Evolutionary conservation across 163 green algal species (phyloP), one percentile per base, ranked within the genome.

Genomic region (Coccomyxa subellipsoidea): DNA sequence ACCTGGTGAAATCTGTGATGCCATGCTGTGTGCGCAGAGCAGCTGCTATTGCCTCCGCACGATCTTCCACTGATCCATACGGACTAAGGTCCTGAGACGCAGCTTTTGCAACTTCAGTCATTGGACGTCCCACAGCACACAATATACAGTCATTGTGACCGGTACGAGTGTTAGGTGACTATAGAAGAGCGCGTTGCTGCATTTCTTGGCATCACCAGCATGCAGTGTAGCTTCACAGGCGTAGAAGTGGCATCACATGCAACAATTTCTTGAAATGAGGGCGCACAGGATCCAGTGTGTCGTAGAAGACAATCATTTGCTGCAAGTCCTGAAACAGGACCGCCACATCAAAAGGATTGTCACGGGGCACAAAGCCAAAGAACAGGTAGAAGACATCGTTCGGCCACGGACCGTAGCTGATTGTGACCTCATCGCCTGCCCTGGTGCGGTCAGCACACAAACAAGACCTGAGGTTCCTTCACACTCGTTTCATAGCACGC

Each of bases 351-450:
- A 88, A 76, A 0, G 70, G 82, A 47, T 89, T 90, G 37, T 54
- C 2, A 9, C 36, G 6, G 0, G 91, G 91, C 59, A 93, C 77
- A 72, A 95, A 96, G 0, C 92, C 92, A 84, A 95, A 96, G 69
- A 94, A 89, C 38, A 94, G 84, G 76, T 94, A 77, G 77, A 94
- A 93, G 0, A 91, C 82, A 40, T 96, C 92, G 25, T 84, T 88
- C 12, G 92, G 90, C 90, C 90, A 95, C 35, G 31, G 31, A 70
- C 91, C 92, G 71, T 96, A 96, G 40, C 80, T 89, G 79, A 96
- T 96, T 35, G 85, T 92, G 7, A 96, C 85, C 66, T 96, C 88
- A 36, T 94, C 82, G 0, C 91, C 91, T 37, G 82, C 70, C 29
- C 84, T 91, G 85, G 54, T 71, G 23, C 12, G 15, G n/a, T n/a